Evolutionary conservation across 2,329 filamentous ascomycete genomes (phyloP), one percentile per base, ranked within the genome.

Genomic region (Stagonosporopsis vannaccii): DNA sequence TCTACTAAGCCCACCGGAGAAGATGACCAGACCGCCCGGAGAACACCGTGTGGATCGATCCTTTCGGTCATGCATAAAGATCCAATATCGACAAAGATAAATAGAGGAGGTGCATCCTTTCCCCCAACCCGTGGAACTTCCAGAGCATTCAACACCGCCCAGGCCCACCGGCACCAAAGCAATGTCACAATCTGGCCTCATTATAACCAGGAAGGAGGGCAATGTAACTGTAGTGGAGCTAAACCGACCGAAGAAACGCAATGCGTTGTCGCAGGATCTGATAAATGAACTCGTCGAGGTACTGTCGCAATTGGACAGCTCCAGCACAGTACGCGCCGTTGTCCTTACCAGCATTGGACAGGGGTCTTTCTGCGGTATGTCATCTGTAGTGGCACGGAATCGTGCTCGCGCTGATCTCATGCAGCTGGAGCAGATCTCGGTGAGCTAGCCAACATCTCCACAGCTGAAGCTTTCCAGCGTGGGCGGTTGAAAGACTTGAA

Each of bases 401-500:
- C 17, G n/a, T 25, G 26, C 35, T 28, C 15, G 35, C n/a, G 53
- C 52, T 67, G 42, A 67, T 45, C 37, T 28, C 25, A 23, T 45
- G 50, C 59, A 80, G 94, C 94, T 50, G 94, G 94, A 47, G 94
- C 94, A 53, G 94, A 98, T 77, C 97, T 98, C 80, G 97, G 96
- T 79, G 94, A 98, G 79, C 96, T 98, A 91, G 89, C 90, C 13
- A 86, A 90, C 47, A 85, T 97, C 36, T 92, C 89, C 48, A 97
- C 97, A 77, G 85, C 90, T 54, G 82, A 89, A 61, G 94, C 93
- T 20, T 97, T 96, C 80, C 89, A 85, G 30, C 87, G 81, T 63
- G 90, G 93, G 68, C 97, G 97, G 79, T 96, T 98, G 76, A 92
- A 96, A 73, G 88, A 89, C 13, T 96, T 94, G 91, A 96, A 92